These are phyloP conservation scores for Alternaria solani DNA, from an alignment of 2,329 filamentous ascomycete genomes.

Conservation along the genomic window DNA sequence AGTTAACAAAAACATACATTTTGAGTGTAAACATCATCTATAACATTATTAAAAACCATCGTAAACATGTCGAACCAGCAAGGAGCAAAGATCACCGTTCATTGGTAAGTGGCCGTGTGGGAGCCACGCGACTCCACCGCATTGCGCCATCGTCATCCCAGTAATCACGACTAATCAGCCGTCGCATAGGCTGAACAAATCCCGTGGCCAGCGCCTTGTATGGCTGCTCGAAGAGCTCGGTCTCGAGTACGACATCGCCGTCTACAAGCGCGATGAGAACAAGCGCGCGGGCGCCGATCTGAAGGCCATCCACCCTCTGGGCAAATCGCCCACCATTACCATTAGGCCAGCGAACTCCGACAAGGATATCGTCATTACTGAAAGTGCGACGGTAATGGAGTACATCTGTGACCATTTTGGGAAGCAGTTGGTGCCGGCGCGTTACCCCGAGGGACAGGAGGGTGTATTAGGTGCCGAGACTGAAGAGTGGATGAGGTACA, in stretches of 20 bases:
- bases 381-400: slow-evolving; percentile 82
- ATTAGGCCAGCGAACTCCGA: slow-evolving; percentile 61
- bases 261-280: slow-evolving; percentile 73
- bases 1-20: background rate
- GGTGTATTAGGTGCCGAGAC: slow-evolving; percentile 65
- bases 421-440: slow-evolving; percentile 59
- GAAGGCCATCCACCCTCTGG: slow-evolving; percentile 80
- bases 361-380: slow-evolving; percentile 72
- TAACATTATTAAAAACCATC: too few relatives aligned
- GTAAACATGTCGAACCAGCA: slow-evolving; percentile 38
- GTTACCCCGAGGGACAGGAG: slow-evolving; percentile 63
- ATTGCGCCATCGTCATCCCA: slow-evolving; percentile 12
- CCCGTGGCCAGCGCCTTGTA: slow-evolving; percentile 81
- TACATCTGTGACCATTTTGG: slow-evolving; percentile 78
- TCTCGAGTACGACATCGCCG: slow-evolving; percentile 79
- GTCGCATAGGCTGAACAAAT: slow-evolving; percentile 75
- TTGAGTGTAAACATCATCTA: background rate
- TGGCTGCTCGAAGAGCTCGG: slow-evolving; percentile 88
- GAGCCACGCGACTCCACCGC: background rate
- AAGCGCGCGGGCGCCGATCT: slow-evolving; percentile 78
- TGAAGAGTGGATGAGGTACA: slow-evolving; percentile 67
- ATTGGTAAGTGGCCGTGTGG: slow-evolving; percentile 39
- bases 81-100: slow-evolving; percentile 46
- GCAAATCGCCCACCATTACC: slow-evolving; percentile 83
- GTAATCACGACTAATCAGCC: background rate